A percentile compares a stretch with the other conserved stretches of the same genome.
These are phyloP conservation scores for Colletotrichum cereale DNA, from an alignment of 2,329 filamentous ascomycete genomes.

Conservation along the genomic window DNA sequence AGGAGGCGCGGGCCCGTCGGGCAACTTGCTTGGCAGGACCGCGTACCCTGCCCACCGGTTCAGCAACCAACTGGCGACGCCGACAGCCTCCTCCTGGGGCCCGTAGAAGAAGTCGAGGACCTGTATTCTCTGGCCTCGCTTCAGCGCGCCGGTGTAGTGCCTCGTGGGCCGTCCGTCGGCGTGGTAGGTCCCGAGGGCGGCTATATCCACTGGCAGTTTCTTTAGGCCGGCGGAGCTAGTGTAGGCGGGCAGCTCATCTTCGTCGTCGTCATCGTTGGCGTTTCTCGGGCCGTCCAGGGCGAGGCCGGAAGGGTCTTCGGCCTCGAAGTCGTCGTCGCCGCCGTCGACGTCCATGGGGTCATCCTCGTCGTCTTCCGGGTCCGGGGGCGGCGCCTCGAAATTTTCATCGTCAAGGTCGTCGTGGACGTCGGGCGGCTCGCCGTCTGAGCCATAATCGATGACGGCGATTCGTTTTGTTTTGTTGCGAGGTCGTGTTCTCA, in stretches of 20 bases:
- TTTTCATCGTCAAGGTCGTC: conserved; percentile 43
- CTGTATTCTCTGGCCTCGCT: conserved; percentile 42
- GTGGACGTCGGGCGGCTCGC: conserved; percentile 26
- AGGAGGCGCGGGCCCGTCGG: conserved; percentile 17
- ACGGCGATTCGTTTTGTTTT: conserved; percentile 30
- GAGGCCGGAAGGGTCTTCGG: conserved; percentile 48
- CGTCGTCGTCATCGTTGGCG: conserved; percentile 45
- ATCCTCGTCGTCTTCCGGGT: conserved; percentile 47
- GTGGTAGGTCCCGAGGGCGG: conserved; percentile 35
- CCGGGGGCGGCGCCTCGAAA: conserved; percentile 40
- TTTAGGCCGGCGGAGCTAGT: conserved; percentile 43
- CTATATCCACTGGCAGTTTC: conserved; percentile 37
- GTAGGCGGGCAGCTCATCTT: conserved; percentile 46
- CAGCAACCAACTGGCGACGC: conserved; percentile 41
- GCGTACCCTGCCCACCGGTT: conserved; percentile 50
- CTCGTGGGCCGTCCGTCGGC: conserved; percentile 46
- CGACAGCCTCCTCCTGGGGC: conserved; percentile 41
- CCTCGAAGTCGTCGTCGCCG: conserved; percentile 49
- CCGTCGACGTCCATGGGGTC: conserved; percentile 47
- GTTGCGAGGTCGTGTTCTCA: conserved; percentile 30
- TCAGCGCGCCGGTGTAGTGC: conserved; percentile 53
- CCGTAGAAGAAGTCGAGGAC: conserved; percentile 45
- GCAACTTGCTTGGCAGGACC: conserved; percentile 45
- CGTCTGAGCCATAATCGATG: conserved; percentile 34
- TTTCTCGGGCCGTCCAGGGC: conserved; percentile 39